Evolutionary conservation across 75 land plant genomes (phyloP), one percentile per base, ranked within the genome.

Genomic region (Pinus taeda): DNA sequence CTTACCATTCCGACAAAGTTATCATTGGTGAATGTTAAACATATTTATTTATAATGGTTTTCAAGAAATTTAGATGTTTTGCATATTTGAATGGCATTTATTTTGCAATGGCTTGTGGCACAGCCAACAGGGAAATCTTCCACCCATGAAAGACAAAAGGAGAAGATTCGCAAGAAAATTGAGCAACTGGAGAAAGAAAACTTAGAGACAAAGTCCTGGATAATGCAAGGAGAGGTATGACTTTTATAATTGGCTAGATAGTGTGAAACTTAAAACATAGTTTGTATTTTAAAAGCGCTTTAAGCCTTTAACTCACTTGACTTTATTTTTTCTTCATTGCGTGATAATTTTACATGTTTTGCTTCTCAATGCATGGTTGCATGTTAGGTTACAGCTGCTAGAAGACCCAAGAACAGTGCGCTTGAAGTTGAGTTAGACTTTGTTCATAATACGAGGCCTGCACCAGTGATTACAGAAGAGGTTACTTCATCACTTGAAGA

Each of bases 401-500:
- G 86, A 81, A 92, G 99, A 85, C 93, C 98, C 13, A 92, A 88
- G 78, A 97, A 97, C 57, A 94, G 95, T 92, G 95, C 98, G 15
- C 78, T 94, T 65, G 99, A 97, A 81, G 99, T 92, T 72, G 98
- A 94, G 77, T 80, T 97, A 29, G 99, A 97, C 81, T 97, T 97
- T 84, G 93, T 94, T 79, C 99, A 97, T 80, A 95, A 91, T 84
- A 87, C 81, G 58, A 88, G 99, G 45, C 99, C 95, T 58, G 78
- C 95, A 20, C 99, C 99, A 58, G 91, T 97, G 15, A 95, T 93
- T 70, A 95, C 99, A 9, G 99, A 97, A 61, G 99, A 97, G 81
- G 89, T 90, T 15, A 90, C 95, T 18, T 86, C 90, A 81, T 88
- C 96, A 55, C 82, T 97, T 75, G 99, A 97, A 84, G 98, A 95